Conservation (phyloP, 2,329 filamentous ascomycete species). For the Aquanectria penicillioides region DNA sequence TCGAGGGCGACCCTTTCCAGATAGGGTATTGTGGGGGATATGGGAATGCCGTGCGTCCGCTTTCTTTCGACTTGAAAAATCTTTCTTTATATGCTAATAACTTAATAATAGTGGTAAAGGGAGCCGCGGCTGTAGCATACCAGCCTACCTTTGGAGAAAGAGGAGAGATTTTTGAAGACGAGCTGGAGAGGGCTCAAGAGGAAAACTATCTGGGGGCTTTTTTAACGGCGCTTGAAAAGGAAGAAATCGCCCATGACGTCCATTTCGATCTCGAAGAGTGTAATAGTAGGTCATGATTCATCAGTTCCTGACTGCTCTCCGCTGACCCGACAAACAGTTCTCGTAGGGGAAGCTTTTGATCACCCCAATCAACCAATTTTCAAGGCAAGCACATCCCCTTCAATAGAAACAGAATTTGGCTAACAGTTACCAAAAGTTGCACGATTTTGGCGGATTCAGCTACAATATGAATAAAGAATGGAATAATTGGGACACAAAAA, state of each 20-base stretch:
- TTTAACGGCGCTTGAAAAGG: constrained; percentile 8
- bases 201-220: neutral
- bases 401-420: constrained; percentile 1
- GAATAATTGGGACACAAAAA: constrained; percentile 1
- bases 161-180: constrained; percentile 24
- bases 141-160: constrained; percentile 18
- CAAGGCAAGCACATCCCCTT: constrained; percentile 30
- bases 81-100: neutral
- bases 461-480: constrained; percentile 31
- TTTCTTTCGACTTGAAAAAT: no score
- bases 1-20: constrained; percentile 19
- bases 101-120: constrained; percentile 37
- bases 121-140: constrained; percentile 42
- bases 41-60: constrained; percentile 43
- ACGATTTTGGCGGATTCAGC: constrained; percentile 42
- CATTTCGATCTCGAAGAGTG: constrained; percentile 44
- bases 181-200: constrained; percentile 16
- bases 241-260: constrained; percentile 37
- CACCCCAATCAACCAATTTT: constrained; percentile 37
- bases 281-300: constrained; percentile 37
- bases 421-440: constrained; percentile 32
- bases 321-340: constrained; percentile 31
- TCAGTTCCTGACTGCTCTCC: neutral
- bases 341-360: constrained; percentile 21
- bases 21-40: constrained; percentile 42